Evolutionary conservation across 129 eudicot genomes (phyloP).

Genomic region (Lactuca sativa): DNA sequence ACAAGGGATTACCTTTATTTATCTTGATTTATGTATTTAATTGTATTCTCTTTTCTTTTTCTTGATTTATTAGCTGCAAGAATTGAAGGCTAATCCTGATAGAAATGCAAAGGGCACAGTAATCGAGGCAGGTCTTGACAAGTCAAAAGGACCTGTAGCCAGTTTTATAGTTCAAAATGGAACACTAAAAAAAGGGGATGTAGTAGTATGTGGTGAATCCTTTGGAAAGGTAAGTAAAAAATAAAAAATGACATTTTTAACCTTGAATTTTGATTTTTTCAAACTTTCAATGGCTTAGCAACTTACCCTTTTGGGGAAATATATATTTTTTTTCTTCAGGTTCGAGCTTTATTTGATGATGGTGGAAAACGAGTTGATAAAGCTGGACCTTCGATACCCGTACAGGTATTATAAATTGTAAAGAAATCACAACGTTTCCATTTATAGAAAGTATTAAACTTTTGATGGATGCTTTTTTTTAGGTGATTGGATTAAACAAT

Average conservation of each 20-base stretch:
- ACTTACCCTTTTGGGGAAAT: constrained; percentile 10
- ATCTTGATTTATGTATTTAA: background rate
- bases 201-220: constrained; percentile 90
- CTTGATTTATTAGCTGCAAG: constrained; percentile 62
- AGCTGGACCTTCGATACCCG: constrained; percentile 96
- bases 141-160: constrained; percentile 91
- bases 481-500: constrained; percentile 89
- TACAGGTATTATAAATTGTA: constrained; percentile 59
- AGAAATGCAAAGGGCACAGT: constrained; percentile 94
- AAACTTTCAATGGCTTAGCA: constrained; percentile 1
- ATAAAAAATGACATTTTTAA: background rate
- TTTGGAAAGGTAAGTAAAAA: constrained; percentile 84
- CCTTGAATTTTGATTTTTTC: background rate
- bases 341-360: constrained; percentile 91
- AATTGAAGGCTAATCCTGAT: constrained; percentile 89
- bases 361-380: constrained; percentile 74
- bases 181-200: constrained; percentile 80
- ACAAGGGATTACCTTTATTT: background rate
- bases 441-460: background rate
- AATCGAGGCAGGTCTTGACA: constrained; percentile 94
- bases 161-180: constrained; percentile 97
- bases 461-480: constrained; percentile 19
- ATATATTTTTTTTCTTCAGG: constrained; percentile 38
- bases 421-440: background rate
- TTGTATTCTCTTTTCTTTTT: background rate